Evolutionary conservation across 495 filamentous ascomycete species (phyloP), one percentile per base, ranked within the genome.

Genomic region (Xanthoparmelia taractica): DNA sequence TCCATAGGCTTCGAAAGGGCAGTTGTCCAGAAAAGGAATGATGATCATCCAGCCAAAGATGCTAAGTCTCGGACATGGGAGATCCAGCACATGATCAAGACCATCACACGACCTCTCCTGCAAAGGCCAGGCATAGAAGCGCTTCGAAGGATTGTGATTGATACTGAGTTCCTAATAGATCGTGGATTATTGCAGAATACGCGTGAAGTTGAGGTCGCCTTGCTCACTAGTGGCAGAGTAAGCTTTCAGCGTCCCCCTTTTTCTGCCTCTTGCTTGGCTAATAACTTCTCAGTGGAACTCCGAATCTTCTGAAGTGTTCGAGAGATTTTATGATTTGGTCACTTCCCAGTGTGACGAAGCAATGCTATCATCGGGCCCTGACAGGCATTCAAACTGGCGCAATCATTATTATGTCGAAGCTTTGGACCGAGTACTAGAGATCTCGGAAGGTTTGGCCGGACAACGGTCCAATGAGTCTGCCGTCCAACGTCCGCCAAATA

Each of bases 201-300:
- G 13, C 60, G 38, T 45, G 60, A 62, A 34, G 50, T 62, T 11
- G 60, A 62, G 52, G 52, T 62, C 20, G 23, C 15, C 17, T 57
- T 62, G 52, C 34, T 17, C 13, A 23, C 37, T n/a, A 57, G 60
- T 41, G 60, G 25, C 18, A 62, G 55, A 33, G 60, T 62, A 62
- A 62, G 38, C 4, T 36, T 6, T 17, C 10, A 20, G 29, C 15
- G 17, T 34, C 11, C 38, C 17, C 4, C 8, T 7, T 5, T 17
- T 8, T 25, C 25, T 25, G 27, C 45, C 4, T 27, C 4, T 56
- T 3, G 8, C n/a, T 25, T 34, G 29, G 29, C 48, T 62, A 29
- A 56, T 8, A 15, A 8, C 8, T 20, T 7, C 31, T 2, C 10
- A 62, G 60, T 55, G 37, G 17, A 62, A 15, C n/a, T 57, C 60